Evolutionary conservation across 1,284 basidiomycete species (phyloP), one percentile per base, ranked within the genome.

Genomic region (Afroboletus lepidellus): DNA sequence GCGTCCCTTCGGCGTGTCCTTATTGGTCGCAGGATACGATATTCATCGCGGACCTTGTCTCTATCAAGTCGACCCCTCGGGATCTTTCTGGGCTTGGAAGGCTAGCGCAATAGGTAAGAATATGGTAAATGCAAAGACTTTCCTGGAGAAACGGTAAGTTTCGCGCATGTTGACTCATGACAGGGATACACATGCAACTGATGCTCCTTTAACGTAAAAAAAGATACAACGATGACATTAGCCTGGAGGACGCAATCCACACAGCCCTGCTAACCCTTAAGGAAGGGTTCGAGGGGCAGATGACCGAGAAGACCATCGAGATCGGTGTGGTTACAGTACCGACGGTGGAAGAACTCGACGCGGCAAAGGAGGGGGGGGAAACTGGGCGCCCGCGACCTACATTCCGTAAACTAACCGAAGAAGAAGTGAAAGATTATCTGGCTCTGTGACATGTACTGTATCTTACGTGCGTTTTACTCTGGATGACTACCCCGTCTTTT

Each of bases 221-320:
- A 69, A 96, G 94, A 66, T 99, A 99, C 77, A 98, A 98, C 75
- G 96, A 99, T 74, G 97, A 99, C 66, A 96, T 99, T 65, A 97
- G 94, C 60, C 77, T 99, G 52, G 97, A 99, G 74, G 97, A 99
- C 70, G 97, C 97, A 21, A 99, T 99, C 63, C 97, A 99, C 74
- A 99, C 97, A 8, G 96, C 97, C n/a, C 83, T 99, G 36, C 76
- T 99, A 59, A 99, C 97, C 20, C 78, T 99, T 58, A 99, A 99
- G 74, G 97, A 99, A 75, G 96, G 96, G 9, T 98, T 98, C 63
- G 97, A 99, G 73, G 97, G 97, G 13, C 92, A 98, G 70, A 98
- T 99, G 95, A 98, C 96, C 20, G 96, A 98, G 75, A 96, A 98
- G 78, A 99, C 97, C 32, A 97, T 99, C 66, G 97, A 99, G 74